phyloP scores from a whole-genome alignment of 805 yeast genomes.

The Myxozyma sirexii region DNA sequence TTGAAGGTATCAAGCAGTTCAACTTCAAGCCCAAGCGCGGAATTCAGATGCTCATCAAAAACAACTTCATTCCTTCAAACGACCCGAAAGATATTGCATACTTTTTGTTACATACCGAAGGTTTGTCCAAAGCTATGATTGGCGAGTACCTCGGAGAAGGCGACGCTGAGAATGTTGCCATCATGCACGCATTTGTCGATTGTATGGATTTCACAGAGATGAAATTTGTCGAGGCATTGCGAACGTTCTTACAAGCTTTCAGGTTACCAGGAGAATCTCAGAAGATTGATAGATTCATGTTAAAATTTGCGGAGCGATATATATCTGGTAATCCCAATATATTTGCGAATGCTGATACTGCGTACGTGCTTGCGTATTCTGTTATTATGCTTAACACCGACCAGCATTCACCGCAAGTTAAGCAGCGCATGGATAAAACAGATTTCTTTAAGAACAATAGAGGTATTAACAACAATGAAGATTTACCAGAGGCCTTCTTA shows the following conservation, averaged over 20 bases:
- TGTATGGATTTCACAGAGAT: constrained; percentile 71
- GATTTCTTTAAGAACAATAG: constrained; percentile 84
- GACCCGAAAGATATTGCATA: constrained; percentile 71
- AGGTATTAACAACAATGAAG: constrained; percentile 90
- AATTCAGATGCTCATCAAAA: constrained; percentile 58
- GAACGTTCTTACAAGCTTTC: constrained; percentile 81
- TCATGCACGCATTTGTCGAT: constrained; percentile 94
- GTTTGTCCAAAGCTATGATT: constrained; percentile 76
- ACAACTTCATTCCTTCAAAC: constrained; percentile 63
- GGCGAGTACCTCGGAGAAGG: constrained; percentile 96
- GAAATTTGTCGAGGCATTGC: constrained; percentile 81
- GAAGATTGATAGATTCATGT: constrained; percentile 94
- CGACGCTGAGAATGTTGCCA: constrained; percentile 69
- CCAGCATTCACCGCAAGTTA: constrained; percentile 87
- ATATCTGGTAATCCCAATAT: constrained; percentile 84
- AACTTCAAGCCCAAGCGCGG: constrained; percentile 87
- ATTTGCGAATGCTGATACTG: constrained; percentile 75
- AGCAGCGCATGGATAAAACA: constrained; percentile 82
- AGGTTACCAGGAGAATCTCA: constrained; percentile 98
- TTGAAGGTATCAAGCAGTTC: constrained; percentile 77
- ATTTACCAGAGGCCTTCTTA: constrained; percentile 74
- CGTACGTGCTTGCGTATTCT: constrained; percentile 86
- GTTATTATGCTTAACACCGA: constrained; percentile 94
- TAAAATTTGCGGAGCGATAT: constrained; percentile 93
- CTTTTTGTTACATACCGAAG: constrained; percentile 68